These are phyloP conservation scores for Calonectria henricotiae DNA, from an alignment of 2,329 filamentous ascomycete species.

Conservation along the genomic window DNA sequence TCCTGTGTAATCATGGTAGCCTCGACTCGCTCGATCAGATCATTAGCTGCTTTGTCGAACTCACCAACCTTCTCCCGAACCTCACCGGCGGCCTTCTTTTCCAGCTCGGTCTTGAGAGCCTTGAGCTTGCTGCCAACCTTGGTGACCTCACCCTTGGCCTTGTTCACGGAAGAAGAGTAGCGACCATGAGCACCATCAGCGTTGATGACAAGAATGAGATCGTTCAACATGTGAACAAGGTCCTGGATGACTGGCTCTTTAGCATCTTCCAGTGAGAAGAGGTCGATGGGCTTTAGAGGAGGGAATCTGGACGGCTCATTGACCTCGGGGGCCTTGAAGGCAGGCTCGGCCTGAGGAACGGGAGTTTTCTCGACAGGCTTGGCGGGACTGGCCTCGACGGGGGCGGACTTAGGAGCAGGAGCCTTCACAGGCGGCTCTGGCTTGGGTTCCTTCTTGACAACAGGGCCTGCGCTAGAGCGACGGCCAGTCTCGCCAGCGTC, in stretches of 20 bases:
- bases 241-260: conserved; percentile 93
- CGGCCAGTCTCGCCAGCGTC: conserved; percentile 72
- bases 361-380: conserved; percentile 56
- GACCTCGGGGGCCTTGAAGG: conserved; percentile 73
- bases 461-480: conserved; percentile 73
- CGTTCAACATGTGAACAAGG: conserved; percentile 94
- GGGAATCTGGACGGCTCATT: conserved; percentile 77
- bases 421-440: conserved; percentile 53
- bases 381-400: conserved; percentile 48
- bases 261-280: conserved; percentile 81
- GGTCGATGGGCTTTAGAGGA: conserved; percentile 81
- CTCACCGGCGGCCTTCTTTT: conserved; percentile 81
- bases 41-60: conserved; percentile 89
- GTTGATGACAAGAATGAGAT: conserved; percentile 94
- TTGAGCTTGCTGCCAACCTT: conserved; percentile 86
- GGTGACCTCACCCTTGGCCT: conserved; percentile 87
- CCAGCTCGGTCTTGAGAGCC: conserved; percentile 78
- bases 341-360: conserved; percentile 51
- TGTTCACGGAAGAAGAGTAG: conserved; percentile 84
- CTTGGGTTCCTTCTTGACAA: conserved; percentile 54
- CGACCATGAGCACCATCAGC: conserved; percentile 84
- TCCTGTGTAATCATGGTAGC: conserved; percentile 87
- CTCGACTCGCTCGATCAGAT: conserved; percentile 92
- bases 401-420: conserved; percentile 53
- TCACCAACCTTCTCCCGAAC: conserved; percentile 81